Evolutionary conservation across 352 stramenopile species (phyloP).

Genomic region (Phytophthora agathidicida): DNA sequence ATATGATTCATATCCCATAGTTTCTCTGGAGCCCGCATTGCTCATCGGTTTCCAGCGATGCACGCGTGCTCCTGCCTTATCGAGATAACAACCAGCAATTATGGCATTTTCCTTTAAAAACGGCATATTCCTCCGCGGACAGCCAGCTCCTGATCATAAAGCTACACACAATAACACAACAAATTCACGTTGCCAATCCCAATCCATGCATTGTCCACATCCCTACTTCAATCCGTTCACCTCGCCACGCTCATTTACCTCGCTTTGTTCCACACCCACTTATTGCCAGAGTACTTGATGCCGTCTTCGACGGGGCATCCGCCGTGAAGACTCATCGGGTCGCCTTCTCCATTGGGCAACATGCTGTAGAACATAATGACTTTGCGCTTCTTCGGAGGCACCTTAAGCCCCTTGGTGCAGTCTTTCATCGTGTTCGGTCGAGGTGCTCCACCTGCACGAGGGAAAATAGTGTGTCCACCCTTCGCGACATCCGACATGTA

Average conservation of each 20-base stretch:
- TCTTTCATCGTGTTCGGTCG: slow-evolving; percentile 59
- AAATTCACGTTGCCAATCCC: background rate
- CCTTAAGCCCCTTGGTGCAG: slow-evolving; percentile 67
- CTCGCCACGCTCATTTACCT: slow-evolving; percentile 9
- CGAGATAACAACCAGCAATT: no score
- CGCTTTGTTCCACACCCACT: slow-evolving; percentile 88
- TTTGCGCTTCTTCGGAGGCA: slow-evolving; percentile 77
- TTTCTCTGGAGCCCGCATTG: no score
- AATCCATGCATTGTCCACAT: background rate
- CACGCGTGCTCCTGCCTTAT: no score
- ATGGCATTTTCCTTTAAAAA: no score
- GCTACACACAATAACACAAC: no score
- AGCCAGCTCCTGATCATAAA: no score
- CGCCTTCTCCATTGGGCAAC: slow-evolving; percentile 66
- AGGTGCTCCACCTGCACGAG: slow-evolving; percentile 56
- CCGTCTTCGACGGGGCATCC: slow-evolving; percentile 77
- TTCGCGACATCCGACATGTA: slow-evolving; percentile 87
- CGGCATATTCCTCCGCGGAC: no score
- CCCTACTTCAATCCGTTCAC: no score
- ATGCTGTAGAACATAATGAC: slow-evolving; percentile 89
- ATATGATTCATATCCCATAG: no score
- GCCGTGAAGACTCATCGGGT: slow-evolving; percentile 76
- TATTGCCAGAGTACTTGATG: slow-evolving; percentile 84
- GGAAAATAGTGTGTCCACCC: slow-evolving; percentile 83
- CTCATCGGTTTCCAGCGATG: no score